phyloP scores from a whole-genome alignment of 805 yeast species.

The Cyberlindnera sargentensis region DNA sequence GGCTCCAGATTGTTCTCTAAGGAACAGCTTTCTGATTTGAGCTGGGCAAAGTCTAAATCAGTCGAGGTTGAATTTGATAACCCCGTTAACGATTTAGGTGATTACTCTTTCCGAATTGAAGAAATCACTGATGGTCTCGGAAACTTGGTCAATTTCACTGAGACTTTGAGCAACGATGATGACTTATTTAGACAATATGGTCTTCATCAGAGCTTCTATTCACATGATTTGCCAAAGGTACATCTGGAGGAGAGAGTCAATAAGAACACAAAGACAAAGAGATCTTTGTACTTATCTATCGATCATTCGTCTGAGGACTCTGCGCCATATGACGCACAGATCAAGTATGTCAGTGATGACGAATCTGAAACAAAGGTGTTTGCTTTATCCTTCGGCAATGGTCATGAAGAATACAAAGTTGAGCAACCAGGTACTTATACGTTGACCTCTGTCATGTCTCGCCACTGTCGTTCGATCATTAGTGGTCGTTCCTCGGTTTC shows the following conservation, averaged over 20 bases:
- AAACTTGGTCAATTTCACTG: constrained; percentile 40
- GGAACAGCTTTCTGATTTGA: constrained; percentile 32
- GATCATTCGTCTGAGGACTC: constrained; percentile 25
- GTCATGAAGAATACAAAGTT: constrained; percentile 30
- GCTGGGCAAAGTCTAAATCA: constrained; percentile 35
- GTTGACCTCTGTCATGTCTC: constrained; percentile 47
- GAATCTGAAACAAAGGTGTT: constrained; percentile 15
- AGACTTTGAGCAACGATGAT: constrained; percentile 22
- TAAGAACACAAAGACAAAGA: constrained; percentile 31
- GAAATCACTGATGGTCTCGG: constrained; percentile 64
- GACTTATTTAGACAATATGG: constrained; percentile 26
- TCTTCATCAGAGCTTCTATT: constrained; percentile 38
- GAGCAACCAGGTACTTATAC: constrained; percentile 61
- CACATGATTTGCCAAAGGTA: constrained; percentile 51
- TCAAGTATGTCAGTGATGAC: constrained; percentile 26
- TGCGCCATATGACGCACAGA: constrained; percentile 29
- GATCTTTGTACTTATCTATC: constrained; percentile 27
- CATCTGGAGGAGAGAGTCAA: constrained; percentile 36
- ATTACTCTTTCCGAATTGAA: constrained; percentile 48
- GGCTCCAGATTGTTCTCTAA: constrained; percentile 21
- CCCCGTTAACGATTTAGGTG: constrained; percentile 39
- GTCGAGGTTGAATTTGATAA: constrained; percentile 40
- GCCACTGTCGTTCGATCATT: constrained; percentile 60
- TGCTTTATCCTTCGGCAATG: constrained; percentile 22
- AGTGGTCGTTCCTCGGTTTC: constrained; percentile 46